Evolutionary conservation across 2,329 filamentous ascomycete species (phyloP).

Genomic region (Alternaria brassicae): DNA sequence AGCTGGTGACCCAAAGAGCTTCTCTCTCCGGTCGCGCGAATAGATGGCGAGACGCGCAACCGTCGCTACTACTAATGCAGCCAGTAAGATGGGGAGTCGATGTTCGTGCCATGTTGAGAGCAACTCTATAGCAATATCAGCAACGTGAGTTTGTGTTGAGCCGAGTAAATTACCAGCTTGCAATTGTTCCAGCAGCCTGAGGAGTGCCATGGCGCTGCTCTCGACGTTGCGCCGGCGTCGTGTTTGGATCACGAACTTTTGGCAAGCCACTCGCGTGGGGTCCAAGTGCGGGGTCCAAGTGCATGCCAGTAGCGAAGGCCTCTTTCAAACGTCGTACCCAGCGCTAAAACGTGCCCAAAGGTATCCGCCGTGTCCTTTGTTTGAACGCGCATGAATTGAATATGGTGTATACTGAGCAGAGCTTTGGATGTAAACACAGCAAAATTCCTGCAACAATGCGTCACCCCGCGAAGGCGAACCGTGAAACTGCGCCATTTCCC

Average conservation of each 20-base stretch:
- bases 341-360: background rate
- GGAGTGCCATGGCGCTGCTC: slow-evolving; percentile 24
- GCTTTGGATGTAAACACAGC: too few species aligned
- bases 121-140: slow-evolving; percentile 36
- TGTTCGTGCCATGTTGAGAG: slow-evolving; percentile 49
- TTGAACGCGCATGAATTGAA: background rate
- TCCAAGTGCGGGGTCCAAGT: slow-evolving; percentile 21
- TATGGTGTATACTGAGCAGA: too few species aligned
- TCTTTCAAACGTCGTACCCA: background rate
- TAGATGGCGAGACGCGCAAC: slow-evolving; percentile 40
- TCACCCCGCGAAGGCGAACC: too few species aligned
- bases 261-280: slow-evolving; percentile 27
- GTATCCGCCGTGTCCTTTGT: too few species aligned
- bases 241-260: slow-evolving; percentile 23
- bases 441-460: too few species aligned
- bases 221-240: slow-evolving; percentile 6
- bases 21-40: slow-evolving; percentile 37
- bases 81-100: slow-evolving; percentile 44
- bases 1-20: slow-evolving; percentile 38
- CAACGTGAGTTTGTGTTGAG: background rate
- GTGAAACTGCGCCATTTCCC: too few species aligned
- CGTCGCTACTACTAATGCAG: slow-evolving; percentile 37
- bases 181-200: slow-evolving; percentile 18
- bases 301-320: background rate
- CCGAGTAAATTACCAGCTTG: slow-evolving; percentile 21